These are phyloP conservation scores for Glomus cerebriforme DNA, from an alignment of 192 early-diverging fungal species.

Conservation along the genomic window DNA sequence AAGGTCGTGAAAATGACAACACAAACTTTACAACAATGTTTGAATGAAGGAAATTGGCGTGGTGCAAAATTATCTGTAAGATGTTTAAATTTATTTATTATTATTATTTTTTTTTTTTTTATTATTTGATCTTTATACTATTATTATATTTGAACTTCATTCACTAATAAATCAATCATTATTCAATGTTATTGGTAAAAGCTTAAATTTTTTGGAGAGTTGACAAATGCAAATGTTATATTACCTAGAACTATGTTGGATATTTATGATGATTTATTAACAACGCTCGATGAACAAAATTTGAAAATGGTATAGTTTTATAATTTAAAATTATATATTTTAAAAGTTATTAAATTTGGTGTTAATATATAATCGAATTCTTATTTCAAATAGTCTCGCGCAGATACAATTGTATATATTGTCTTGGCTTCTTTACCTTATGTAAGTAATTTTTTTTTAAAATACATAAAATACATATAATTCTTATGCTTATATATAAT, in stretches of 20 bases:
- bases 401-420: conserved; percentile 74
- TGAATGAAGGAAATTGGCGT: conserved; percentile 64
- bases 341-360: neutral
- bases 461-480: neutral
- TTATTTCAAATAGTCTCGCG: conserved; percentile 38
- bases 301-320: conserved; percentile 35
- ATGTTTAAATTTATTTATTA: neutral
- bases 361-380: neutral
- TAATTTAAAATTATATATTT: neutral
- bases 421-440: conserved; percentile 82
- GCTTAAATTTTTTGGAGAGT: conserved; percentile 70
- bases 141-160: neutral
- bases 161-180: neutral
- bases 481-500: neutral
- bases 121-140: neutral
- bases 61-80: conserved; percentile 76
- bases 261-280: conserved; percentile 67
- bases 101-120: neutral
- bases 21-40: conserved; percentile 54
- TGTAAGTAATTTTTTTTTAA: conserved; percentile 40
- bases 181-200: neutral
- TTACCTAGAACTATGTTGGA: conserved; percentile 61
- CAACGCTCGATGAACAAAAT: conserved; percentile 55
- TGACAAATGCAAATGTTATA: conserved; percentile 80
- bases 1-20: conserved; percentile 64